These are phyloP conservation scores for Desmodesmus armatus DNA, from an alignment of 139 green algal species.

Conservation along the genomic window DNA sequence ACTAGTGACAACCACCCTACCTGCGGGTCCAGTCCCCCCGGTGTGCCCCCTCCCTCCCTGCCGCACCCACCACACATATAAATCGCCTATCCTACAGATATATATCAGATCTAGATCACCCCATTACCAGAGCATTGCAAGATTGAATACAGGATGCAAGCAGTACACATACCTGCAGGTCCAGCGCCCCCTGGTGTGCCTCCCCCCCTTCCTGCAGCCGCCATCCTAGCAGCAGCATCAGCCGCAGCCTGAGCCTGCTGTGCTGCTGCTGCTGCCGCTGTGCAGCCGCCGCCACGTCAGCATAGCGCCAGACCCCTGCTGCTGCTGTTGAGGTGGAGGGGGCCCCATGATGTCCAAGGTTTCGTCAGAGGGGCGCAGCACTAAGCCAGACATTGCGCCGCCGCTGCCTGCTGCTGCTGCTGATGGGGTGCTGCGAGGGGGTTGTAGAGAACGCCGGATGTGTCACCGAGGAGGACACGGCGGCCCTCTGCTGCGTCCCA, in stretches of 20 bases:
- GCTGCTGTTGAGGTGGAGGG: background rate
- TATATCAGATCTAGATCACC: no score
- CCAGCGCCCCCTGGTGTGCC: background rate
- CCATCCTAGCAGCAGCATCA: slow-evolving; percentile 45
- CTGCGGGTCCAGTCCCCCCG: no score
- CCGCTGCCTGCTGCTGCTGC: slow-evolving; percentile 6
- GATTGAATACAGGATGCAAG: no score
- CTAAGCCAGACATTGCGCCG: background rate
- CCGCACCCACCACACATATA: no score
- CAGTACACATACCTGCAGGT: background rate
- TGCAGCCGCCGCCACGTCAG: slow-evolving; percentile 28
- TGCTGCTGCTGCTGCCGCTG: slow-evolving; percentile 34
- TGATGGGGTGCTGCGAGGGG: background rate
- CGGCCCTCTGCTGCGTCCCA: slow-evolving; percentile 61
- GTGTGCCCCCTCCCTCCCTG: no score
- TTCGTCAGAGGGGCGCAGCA: background rate
- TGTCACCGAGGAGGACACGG: slow-evolving; percentile 54
- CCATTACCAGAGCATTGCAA: no score
- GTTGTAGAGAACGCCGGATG: background rate
- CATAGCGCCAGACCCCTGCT: slow-evolving; percentile 13
- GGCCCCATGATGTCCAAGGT: background rate
- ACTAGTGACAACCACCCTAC: no score
- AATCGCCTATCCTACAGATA: no score
- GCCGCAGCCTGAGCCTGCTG: slow-evolving; percentile 44
- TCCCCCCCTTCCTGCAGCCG: background rate